Conservation (phyloP, 73 alveolate species). For the Paramecium bursaria region DNA sequence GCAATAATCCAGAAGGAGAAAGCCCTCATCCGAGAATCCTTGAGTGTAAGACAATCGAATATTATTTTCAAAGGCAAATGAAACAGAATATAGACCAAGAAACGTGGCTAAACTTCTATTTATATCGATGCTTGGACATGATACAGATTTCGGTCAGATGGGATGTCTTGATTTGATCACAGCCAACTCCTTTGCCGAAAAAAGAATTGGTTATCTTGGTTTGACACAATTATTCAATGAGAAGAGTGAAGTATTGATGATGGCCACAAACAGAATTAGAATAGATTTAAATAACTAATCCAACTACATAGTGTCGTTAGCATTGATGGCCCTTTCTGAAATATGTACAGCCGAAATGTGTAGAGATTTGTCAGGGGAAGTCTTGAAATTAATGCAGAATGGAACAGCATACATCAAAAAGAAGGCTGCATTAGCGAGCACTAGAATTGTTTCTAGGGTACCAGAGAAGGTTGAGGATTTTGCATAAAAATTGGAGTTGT, state of each 20-base stretch:
- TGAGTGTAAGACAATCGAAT: conserved; percentile 82
- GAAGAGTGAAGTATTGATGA: conserved; percentile 97
- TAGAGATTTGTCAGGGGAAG: conserved; percentile 94
- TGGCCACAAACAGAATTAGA: conserved; percentile 93
- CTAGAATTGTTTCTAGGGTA: conserved; percentile 94
- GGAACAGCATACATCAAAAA: conserved; percentile 96
- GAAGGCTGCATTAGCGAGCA: conserved; percentile 98
- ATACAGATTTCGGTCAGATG: conserved; percentile 87
- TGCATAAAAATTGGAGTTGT: conserved; percentile 83
- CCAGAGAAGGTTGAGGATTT: conserved; percentile 96
- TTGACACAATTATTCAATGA: conserved; percentile 98
- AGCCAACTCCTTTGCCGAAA: conserved; percentile 96
- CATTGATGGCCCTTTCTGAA: conserved; percentile 98
- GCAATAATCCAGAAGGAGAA: conserved; percentile 96
- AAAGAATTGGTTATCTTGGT: conserved; percentile 99
- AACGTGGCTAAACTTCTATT: conserved; percentile 96
- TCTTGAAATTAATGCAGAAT: conserved; percentile 91
- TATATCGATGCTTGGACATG: conserved; percentile 92
- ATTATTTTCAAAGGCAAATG: conserved; percentile 83
- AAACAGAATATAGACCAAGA: conserved; percentile 92
- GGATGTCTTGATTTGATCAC: conserved; percentile 98
- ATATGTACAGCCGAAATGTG: conserved; percentile 98
- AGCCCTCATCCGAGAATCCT: conserved; percentile 98
- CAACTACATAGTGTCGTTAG: conserved; percentile 95
- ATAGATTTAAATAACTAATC: conserved; percentile 84